Percentiles rank a stretch among this genome's conserved stretches.
These are phyloP conservation scores for Apiospora aurea DNA, from an alignment of 2,329 filamentous ascomycete genomes.

Conservation along the genomic window DNA sequence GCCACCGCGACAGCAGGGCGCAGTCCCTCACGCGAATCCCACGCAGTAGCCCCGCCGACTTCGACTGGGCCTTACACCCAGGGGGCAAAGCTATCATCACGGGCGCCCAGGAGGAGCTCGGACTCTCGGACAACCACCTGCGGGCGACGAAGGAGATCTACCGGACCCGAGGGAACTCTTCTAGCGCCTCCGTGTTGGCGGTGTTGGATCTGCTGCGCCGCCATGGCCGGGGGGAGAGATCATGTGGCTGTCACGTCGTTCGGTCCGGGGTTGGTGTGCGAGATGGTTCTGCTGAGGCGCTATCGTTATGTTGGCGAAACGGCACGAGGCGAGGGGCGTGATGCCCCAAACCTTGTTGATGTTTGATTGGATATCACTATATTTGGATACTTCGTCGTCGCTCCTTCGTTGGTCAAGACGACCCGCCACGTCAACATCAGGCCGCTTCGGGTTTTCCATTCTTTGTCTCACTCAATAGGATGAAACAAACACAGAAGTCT, in stretches of 20 bases:
- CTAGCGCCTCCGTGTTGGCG: constrained; percentile 30
- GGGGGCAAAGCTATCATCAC: constrained; percentile 32
- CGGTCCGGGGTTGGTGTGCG: constrained; percentile 31
- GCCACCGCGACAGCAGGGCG: neutral
- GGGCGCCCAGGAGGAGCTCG: constrained; percentile 30
- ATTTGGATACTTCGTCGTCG: too few relatives aligned
- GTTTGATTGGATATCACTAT: too few relatives aligned
- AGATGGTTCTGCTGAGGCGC: constrained; percentile 26
- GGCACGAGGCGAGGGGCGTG: neutral
- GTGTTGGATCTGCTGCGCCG: constrained; percentile 30
- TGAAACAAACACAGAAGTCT: neutral
- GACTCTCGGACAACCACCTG: constrained; percentile 28
- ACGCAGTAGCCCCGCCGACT: neutral
- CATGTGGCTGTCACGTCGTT: constrained; percentile 31
- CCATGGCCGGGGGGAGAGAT: constrained; percentile 28
- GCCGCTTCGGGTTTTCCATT: neutral
- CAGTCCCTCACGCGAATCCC: too few relatives aligned
- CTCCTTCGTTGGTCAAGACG: too few relatives aligned
- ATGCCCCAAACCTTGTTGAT: too few relatives aligned
- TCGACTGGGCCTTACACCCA: constrained; percentile 32
- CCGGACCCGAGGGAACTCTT: constrained; percentile 30
- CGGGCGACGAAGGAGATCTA: constrained; percentile 30
- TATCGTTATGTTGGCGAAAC: neutral
- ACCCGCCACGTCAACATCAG: too few relatives aligned
- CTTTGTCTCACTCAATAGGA: neutral